Evolutionary conservation across 371 early-diverging fungal genomes (phyloP), one percentile per base, ranked within the genome.

Genomic region (Amoeboaphelidium occidentale): DNA sequence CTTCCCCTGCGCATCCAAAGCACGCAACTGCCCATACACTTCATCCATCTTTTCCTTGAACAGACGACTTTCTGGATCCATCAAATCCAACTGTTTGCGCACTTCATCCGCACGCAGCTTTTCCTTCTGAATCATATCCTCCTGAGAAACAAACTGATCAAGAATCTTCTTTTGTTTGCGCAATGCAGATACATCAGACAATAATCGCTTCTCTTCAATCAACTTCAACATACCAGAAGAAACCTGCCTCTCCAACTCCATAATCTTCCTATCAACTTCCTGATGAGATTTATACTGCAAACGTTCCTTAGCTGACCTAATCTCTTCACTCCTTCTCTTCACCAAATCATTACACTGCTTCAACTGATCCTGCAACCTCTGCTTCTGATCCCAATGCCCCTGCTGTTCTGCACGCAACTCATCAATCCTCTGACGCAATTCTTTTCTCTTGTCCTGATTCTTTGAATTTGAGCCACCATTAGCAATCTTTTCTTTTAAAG

Each of bases 181-280:
- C 61, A 90, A 66, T 21, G 64, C 52, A 22, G 81, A 69, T 55
- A 88, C 81, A 58, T 90, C 88, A 54, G 69, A 61, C 47, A 83
- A 63, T 62, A 83, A 66, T 57, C 68, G 69, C 65, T 86, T 85
- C 65, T 90, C 91, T 52, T 88, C 90, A 23, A 81, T 72, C 53
- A 90, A 62, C 61, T 78, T 74, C 46, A 75, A 53, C 23, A 63
- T 69, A 55, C 87, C 86, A 41, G 67, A 66, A 53, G 78, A 78
- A 52, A 89, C 73, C 63, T 79, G 73, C 50, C 60, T 64, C 58
- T 89, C 87, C 50, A 79, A 63, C 48, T 73, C 69, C 78, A 47
- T 58, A 60, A 91, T 78, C 48, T 74, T 74, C 45, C 54, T 63
- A 55, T 87, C 85, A 22, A 86, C 72, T 41, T 85, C 90, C 26